Conservation (phyloP, 768 basidiomycete genomes). For the Suillus occidentalis region DNA sequence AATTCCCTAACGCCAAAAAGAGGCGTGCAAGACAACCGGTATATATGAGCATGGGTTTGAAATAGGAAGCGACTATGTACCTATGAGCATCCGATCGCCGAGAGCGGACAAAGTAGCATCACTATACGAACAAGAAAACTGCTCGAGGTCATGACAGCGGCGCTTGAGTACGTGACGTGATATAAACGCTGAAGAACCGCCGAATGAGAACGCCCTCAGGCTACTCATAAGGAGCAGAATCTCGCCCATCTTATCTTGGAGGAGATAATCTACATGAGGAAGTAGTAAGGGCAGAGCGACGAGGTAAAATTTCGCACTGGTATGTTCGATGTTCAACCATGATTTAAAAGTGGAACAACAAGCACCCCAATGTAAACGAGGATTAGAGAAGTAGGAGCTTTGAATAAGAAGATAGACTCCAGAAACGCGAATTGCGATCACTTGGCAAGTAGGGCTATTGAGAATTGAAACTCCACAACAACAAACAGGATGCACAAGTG, state of each 20-base stretch:
- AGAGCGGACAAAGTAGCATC: background rate
- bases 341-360: background rate
- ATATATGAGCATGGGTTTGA: background rate
- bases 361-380: background rate
- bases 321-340: background rate
- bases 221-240: background rate
- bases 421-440: background rate
- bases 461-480: too few species aligned
- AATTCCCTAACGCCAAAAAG: background rate
- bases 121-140: background rate
- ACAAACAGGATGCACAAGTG: too few species aligned
- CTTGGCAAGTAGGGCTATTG: background rate
- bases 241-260: too few species aligned
- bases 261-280: too few species aligned
- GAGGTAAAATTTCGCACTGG: background rate
- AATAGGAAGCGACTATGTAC: background rate
- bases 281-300: background rate
- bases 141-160: background rate
- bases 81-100: background rate
- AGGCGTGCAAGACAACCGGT: background rate
- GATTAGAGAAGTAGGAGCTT: background rate
- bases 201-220: background rate
- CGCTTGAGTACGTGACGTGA: background rate
- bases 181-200: background rate
- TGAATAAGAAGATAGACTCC: background rate